Base-by-base conservation (phyloP, 768 basidiomycete species). In the Auricularia sp. region DNA sequence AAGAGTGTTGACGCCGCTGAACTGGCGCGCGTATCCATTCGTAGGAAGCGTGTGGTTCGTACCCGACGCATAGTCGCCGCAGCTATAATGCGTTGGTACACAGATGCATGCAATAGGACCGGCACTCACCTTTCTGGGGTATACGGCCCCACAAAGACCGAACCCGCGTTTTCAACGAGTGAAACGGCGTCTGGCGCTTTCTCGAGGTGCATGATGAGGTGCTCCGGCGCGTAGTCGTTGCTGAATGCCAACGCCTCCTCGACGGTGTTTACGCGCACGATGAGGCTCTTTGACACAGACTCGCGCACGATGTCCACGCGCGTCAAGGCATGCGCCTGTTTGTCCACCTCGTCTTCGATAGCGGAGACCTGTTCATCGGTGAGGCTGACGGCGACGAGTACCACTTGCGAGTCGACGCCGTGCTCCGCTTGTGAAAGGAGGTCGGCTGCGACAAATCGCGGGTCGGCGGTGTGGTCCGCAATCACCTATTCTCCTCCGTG, bases 1-100 rank as follows among this genome's bases (percentile, higher is more conserved):
- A 8, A 84, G 79, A 0, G 96, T 98, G 78, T 96, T 98, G 69
- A 99, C 97, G 3, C 97, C 97, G 69, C 94, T 97, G 79, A 95
- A 99, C 74, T 98, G 97, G 62, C 93, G 87, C 29, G 97, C 97
- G 74, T 94, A 99, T 29, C 96, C 94, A 67, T 93, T 94, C 10
- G 92, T 97, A 44, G 96, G 96, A 29, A 99, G 80, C 0, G 96
- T 98, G 79, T 99, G 97, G 75, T 99, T 99, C 7, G 97, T 98
- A 21, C 97, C 97, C 0, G 96, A 98, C 5, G 96, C 96, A 70
- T 98, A 99, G 75, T 99, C 97, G 36, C 97, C 97, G 75, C 94
- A 98, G 69, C 96, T 98, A 69, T 44, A 59, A 44, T 65, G 51
- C 58, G 62, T 54, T 4, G 35, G 61, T 67, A 62, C 66, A 58